These are phyloP conservation scores for Penicillium sp. DNA, from an alignment of 2,329 filamentous ascomycete genomes.

Conservation along the genomic window DNA sequence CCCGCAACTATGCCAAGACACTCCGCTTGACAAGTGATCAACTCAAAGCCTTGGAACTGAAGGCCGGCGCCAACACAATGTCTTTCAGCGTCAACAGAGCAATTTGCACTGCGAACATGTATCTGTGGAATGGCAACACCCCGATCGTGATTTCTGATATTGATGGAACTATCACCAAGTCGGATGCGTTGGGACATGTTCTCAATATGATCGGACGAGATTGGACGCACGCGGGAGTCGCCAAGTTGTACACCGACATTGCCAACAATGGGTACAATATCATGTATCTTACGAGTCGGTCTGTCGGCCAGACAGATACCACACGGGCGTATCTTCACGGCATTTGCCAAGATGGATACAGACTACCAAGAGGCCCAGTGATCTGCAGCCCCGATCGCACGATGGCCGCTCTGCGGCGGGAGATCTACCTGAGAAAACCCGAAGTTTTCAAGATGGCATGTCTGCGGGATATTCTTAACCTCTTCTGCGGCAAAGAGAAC, in stretches of 20 bases:
- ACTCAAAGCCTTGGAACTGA: slow-evolving; percentile 78
- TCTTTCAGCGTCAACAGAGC: slow-evolving; percentile 95
- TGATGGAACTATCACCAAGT: slow-evolving; percentile 98
- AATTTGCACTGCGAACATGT: slow-evolving; percentile 90
- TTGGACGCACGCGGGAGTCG: slow-evolving; percentile 96
- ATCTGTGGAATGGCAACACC: slow-evolving; percentile 84
- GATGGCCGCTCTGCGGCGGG: slow-evolving; percentile 85
- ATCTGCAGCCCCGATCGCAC: slow-evolving; percentile 94
- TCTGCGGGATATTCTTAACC: slow-evolving; percentile 83
- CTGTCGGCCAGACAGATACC: slow-evolving; percentile 87
- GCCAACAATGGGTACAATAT: slow-evolving; percentile 96
- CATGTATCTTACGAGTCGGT: slow-evolving; percentile 93
- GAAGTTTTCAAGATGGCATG: slow-evolving; percentile 99
- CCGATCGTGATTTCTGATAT: slow-evolving; percentile 98
- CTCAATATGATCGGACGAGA: slow-evolving; percentile 95
- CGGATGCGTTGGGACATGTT: slow-evolving; percentile 89
- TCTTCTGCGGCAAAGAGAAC: slow-evolving; percentile 74
- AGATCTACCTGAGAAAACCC: slow-evolving; percentile 92
- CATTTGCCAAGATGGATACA: slow-evolving; percentile 83
- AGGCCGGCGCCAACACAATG: slow-evolving; percentile 85
- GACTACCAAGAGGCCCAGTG: slow-evolving; percentile 83
- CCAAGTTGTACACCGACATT: slow-evolving; percentile 96
- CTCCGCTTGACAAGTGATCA: slow-evolving; percentile 93
- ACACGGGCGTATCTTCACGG: slow-evolving; percentile 88
- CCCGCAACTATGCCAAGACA: slow-evolving; percentile 93